A percentile compares a stretch with the other conserved stretches of the same genome.
Conservation (phyloP, 2,329 filamentous ascomycete species). For the Phyllosticta citrichinensis region DNA sequence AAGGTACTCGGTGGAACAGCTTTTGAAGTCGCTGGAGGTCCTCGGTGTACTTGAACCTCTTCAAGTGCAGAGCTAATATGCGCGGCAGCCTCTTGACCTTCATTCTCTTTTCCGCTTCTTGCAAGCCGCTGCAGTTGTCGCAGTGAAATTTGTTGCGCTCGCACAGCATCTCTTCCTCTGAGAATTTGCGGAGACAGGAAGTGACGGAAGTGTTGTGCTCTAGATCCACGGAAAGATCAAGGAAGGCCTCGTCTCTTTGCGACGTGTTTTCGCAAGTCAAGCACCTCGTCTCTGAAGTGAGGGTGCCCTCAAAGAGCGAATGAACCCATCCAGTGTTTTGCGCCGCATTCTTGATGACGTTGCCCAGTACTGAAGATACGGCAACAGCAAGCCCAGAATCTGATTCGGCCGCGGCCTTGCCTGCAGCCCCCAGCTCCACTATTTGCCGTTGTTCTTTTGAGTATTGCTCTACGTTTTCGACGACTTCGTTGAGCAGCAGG, state of each 20-base stretch:
- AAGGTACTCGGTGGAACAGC: conserved; percentile 91
- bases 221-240: conserved; percentile 91
- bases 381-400: conserved; percentile 13
- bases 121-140: conserved; percentile 89
- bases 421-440: conserved; percentile 31
- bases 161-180: conserved; percentile 95
- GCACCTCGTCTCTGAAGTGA: conserved; percentile 94
- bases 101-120: conserved; percentile 98
- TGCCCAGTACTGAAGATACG: conserved; percentile 12
- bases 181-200: conserved; percentile 90
- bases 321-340: conserved; percentile 69
- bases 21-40: conserved; percentile 90
- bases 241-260: conserved; percentile 87
- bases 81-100: conserved; percentile 93
- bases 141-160: conserved; percentile 99
- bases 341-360: background rate
- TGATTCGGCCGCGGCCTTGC: conserved; percentile 30
- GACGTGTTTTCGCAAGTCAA: conserved; percentile 93
- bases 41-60: conserved; percentile 97
- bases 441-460: conserved; percentile 43
- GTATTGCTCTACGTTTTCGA: conserved; percentile 85
- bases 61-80: conserved; percentile 84
- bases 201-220: conserved; percentile 95
- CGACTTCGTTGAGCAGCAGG: conserved; percentile 87
- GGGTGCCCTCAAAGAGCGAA: conserved; percentile 86